A percentile compares a stretch with the other conserved stretches of the same genome.
Conservation (phyloP, 2,329 filamentous ascomycete species). For the Rutstroemia sp. region DNA sequence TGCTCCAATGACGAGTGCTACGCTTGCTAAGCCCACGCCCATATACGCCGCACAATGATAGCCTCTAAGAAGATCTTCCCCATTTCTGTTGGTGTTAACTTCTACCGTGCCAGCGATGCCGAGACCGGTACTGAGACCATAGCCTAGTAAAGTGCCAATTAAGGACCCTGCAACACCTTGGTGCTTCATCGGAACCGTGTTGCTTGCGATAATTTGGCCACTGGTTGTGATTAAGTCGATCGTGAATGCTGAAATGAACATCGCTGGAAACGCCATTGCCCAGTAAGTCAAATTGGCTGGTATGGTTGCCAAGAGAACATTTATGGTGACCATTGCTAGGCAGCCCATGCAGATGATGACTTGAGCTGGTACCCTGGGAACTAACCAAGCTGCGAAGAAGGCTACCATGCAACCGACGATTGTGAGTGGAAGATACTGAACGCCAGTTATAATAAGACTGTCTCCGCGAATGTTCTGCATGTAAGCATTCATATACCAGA, state of each 20-base stretch:
- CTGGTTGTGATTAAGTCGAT: conserved; percentile 44
- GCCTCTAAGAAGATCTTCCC: conserved; percentile 26
- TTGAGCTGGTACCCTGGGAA: conserved; percentile 39
- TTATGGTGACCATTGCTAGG: conserved; percentile 24
- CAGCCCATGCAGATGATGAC: conserved; percentile 39
- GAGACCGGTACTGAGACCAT: conserved; percentile 36
- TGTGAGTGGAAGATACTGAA: conserved; percentile 36
- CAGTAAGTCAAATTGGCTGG: conserved; percentile 39
- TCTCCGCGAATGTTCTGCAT: conserved; percentile 36
- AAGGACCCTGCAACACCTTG: conserved; percentile 43
- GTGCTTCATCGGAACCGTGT: conserved; percentile 38
- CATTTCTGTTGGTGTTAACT: conserved; percentile 12
- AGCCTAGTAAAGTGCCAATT: conserved; percentile 36
- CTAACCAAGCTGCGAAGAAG: conserved; percentile 36
- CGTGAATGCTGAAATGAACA: conserved; percentile 32
- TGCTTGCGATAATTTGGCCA: conserved; percentile 46
- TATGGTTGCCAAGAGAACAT: conserved; percentile 36
- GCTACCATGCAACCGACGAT: conserved; percentile 34
- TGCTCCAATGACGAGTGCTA: conserved; percentile 31
- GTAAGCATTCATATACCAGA: conserved; percentile 43
- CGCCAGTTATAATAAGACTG: conserved; percentile 34
- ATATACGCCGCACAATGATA: conserved; percentile 37
- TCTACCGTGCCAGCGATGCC: conserved; percentile 38
- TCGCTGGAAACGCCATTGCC: conserved; percentile 36
- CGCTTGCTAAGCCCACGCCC: conserved; percentile 30